Evolutionary conservation across 1,284 basidiomycete species (phyloP), one percentile per base, ranked within the genome.

Genomic region (Rhodotorula sp.): DNA sequence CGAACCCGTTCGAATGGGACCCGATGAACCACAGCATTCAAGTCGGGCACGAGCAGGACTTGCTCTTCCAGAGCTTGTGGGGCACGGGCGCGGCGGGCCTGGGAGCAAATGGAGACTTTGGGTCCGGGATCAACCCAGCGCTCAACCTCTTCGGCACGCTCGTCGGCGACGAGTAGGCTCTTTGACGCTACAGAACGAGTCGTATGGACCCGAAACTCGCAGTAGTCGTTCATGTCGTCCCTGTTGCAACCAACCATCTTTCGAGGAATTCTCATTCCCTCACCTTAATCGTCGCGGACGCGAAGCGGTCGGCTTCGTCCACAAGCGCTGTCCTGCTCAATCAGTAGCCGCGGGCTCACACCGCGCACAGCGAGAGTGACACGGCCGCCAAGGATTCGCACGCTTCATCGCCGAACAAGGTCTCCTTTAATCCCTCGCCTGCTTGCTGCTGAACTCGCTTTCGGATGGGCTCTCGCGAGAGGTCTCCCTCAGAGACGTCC

Each of bases 31-130:
- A 55, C 7, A 63, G 56, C 47, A 54, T 69, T n/a, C 63, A 60
- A 18, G 65, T 72, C 22, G 70, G 68, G n/a, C 65, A 56, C 47
- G 72, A 74, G 58, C 72, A 74, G 59, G 72, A 74, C 52, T 18
- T 71, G 53, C 58, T 74, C 53, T 72, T 74, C 64, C 66, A 73
- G 61, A 69, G 63, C 53, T 28, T 74, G 55, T 70, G 69, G 70
- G 67, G 64, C 15, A 47, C 59, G 64, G 62, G 62, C 9, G 46
- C 47, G 30, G 22, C 59, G n/a, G 64, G 65, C 50, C 28, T 10
- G 20, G 69, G 65, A 10, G 37, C 50, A 44, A 30, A 20, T 37
- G 63, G 65, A 46, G 57, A 56, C 55, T 56, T 56, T 56, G 60
- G 60, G 11, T 30, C 26, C 13, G 62, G 61, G 2, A 30, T 55